Conservation (phyloP, 2,329 filamentous ascomycete genomes). For the Eurotiales sp. region DNA sequence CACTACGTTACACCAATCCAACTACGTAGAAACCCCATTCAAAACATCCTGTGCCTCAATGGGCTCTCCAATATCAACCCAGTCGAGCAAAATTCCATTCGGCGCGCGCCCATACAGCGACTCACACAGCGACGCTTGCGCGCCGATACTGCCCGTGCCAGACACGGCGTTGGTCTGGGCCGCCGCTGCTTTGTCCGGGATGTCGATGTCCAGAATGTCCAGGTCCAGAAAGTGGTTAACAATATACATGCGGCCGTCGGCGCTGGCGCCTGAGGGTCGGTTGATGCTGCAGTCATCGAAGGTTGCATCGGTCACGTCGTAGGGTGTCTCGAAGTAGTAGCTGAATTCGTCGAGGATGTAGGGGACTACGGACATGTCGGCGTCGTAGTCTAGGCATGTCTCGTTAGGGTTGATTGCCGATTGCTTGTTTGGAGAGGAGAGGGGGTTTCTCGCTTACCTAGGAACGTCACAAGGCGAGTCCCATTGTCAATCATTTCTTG, state of each 20-base stretch:
- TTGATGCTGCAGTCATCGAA: constrained; percentile 44
- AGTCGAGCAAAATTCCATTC: constrained; percentile 45
- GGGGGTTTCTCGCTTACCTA: constrained; percentile 36
- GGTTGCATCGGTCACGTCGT: constrained; percentile 36
- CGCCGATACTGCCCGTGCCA: constrained; percentile 42
- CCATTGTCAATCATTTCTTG: constrained; percentile 37
- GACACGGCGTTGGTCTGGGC: constrained; percentile 41
- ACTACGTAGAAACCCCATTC: constrained; percentile 28
- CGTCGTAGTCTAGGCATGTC: constrained; percentile 42
- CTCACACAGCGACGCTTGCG: constrained; percentile 38
- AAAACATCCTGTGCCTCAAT: constrained; percentile 37
- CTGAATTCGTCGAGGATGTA: constrained; percentile 43
- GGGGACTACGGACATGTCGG: constrained; percentile 34
- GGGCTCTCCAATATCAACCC: constrained; percentile 43
- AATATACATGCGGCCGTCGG: constrained; percentile 43
- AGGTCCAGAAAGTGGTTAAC: constrained; percentile 49
- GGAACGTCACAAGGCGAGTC: constrained; percentile 43
- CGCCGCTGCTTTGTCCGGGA: constrained; percentile 41
- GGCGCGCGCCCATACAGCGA: constrained; percentile 37
- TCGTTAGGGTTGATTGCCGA: no score
- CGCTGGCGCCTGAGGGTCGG: constrained; percentile 36
- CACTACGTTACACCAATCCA: neutral
- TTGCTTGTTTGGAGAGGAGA: neutral
- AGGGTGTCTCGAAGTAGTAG: constrained; percentile 48
- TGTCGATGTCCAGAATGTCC: constrained; percentile 37